A percentile compares a stretch with the other conserved stretches of the same genome.
phyloP scores from a whole-genome alignment of 1,284 basidiomycete species.

The Ustilago xerochloae region DNA sequence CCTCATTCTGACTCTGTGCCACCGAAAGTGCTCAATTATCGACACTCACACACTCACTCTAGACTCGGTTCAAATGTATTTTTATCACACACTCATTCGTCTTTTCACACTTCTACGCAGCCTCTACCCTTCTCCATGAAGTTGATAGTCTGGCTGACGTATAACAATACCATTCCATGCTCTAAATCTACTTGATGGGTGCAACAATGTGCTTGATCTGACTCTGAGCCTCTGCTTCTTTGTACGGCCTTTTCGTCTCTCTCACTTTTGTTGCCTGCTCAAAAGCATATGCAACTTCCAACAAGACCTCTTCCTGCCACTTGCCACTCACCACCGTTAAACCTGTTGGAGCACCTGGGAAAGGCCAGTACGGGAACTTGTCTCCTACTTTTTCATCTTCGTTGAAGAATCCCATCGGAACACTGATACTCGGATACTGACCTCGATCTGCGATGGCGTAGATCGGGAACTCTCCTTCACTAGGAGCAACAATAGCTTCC shows the following conservation, averaged over 20 bases:
- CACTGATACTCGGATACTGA: slow-evolving; percentile 32
- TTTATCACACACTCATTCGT: background rate
- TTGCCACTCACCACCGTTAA: slow-evolving; percentile 76
- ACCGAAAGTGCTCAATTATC: no score
- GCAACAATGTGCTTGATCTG: slow-evolving; percentile 73
- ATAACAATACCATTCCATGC: background rate
- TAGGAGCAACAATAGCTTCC: slow-evolving; percentile 18
- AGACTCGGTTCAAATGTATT: background rate
- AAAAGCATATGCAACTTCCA: slow-evolving; percentile 76
- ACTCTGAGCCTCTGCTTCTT: slow-evolving; percentile 74
- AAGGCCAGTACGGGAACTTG: slow-evolving; percentile 26
- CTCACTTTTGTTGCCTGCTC: slow-evolving; percentile 76
- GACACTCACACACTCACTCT: background rate
- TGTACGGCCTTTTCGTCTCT: slow-evolving; percentile 72
- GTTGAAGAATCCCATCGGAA: slow-evolving; percentile 40
- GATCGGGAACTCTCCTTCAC: slow-evolving; percentile 21
- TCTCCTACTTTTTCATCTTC: slow-evolving; percentile 14
- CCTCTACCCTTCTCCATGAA: background rate
- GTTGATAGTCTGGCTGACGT: background rate
- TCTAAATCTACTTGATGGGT: background rate
- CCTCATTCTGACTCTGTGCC: no score
- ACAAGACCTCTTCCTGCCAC: slow-evolving; percentile 75
- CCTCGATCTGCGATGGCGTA: slow-evolving; percentile 29
- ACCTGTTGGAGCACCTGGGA: slow-evolving; percentile 72
- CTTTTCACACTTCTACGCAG: no score